Evolutionary conservation across 305 asterid genomes (phyloP).

Genomic region (Solanum hybrid): DNA sequence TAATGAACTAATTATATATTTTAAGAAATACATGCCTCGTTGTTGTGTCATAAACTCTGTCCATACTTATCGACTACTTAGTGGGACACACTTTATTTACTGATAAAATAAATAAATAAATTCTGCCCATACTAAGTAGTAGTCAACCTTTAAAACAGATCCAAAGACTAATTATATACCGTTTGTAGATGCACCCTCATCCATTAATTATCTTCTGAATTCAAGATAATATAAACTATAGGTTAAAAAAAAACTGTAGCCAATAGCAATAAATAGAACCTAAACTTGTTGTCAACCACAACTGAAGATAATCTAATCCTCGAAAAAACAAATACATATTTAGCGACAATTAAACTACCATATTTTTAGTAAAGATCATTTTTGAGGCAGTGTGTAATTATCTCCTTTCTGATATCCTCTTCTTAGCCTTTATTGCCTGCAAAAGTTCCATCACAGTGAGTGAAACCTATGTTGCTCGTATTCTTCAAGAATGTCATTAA

Average conservation of each 20-base stretch:
- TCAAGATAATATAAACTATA: background rate
- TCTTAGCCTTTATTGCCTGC: constrained; percentile 1
- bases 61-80: background rate
- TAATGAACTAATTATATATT: too few relatives aligned
- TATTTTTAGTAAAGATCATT: too few relatives aligned
- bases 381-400: background rate
- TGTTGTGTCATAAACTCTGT: background rate
- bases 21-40: background rate
- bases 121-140: background rate
- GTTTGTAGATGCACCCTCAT: background rate
- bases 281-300: background rate
- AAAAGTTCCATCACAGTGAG: background rate
- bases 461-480: background rate
- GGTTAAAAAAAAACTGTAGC: background rate
- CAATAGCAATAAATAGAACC: background rate
- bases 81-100: background rate
- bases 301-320: background rate
- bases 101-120: background rate
- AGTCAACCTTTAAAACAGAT: background rate
- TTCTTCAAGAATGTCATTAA: too few relatives aligned
- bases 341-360: too few relatives aligned
- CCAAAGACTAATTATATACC: background rate
- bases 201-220: background rate
- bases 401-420: constrained; percentile 4
- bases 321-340: too few relatives aligned